phyloP scores from a whole-genome alignment of 495 filamentous ascomycete genomes.

The Lindgomyces ingoldianus region DNA sequence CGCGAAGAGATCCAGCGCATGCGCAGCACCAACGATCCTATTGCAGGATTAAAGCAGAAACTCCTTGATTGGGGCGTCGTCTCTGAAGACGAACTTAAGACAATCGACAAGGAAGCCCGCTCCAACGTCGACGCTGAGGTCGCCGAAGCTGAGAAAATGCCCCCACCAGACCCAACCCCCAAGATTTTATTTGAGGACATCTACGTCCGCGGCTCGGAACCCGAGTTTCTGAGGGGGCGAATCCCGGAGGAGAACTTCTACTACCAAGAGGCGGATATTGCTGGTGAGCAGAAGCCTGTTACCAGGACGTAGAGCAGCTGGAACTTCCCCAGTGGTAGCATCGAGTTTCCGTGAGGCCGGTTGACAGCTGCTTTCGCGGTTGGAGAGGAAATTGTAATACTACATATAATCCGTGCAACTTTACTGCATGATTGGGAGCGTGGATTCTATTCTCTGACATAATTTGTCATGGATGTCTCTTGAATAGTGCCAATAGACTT shows the following conservation, averaged over 20 bases:
- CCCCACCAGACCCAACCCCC: conserved; percentile 68
- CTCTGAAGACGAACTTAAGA: conserved; percentile 95
- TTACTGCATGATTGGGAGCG: background rate
- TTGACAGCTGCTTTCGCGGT: no score
- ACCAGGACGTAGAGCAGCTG: conserved; percentile 34
- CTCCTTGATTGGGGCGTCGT: conserved; percentile 92
- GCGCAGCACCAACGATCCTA: conserved; percentile 97
- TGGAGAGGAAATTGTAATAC: background rate
- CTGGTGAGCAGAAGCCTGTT: conserved; percentile 20
- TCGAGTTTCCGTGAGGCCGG: no score
- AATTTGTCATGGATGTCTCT: no score
- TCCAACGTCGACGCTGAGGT: conserved; percentile 86
- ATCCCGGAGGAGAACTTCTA: conserved; percentile 93
- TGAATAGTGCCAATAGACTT: conserved; percentile 6
- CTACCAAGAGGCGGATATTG: conserved; percentile 56
- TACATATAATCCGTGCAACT: background rate
- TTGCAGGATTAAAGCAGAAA: conserved; percentile 96
- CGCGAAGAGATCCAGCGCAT: conserved; percentile 99
- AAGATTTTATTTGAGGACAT: conserved; percentile 95
- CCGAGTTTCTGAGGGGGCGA: conserved; percentile 83
- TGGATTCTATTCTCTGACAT: background rate
- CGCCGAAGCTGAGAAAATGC: conserved; percentile 82
- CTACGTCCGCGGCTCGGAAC: conserved; percentile 90
- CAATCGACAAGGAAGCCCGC: conserved; percentile 88
- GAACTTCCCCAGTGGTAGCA: no score